Evolutionary conservation across 108 stramenopile genomes (phyloP).

Genomic region (Seminavis robusta): DNA sequence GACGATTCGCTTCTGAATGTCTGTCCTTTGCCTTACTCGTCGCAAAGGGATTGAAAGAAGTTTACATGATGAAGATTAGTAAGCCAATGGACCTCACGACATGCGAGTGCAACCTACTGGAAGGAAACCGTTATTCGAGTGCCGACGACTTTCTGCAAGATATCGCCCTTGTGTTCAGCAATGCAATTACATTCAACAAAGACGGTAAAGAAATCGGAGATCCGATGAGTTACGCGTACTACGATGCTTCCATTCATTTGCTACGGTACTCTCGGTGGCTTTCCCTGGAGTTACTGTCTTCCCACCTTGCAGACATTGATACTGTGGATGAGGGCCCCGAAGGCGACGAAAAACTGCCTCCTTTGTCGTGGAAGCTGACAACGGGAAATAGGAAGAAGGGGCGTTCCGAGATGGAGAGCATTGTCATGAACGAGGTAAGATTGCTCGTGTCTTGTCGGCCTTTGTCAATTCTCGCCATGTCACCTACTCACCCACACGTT

Average conservation of each 20-base stretch:
- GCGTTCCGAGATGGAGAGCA: slow-evolving; percentile 75
- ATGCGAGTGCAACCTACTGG: slow-evolving; percentile 71
- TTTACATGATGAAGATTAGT: slow-evolving; percentile 62
- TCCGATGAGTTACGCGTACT: slow-evolving; percentile 80
- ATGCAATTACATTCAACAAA: slow-evolving; percentile 80
- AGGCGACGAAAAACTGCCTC: slow-evolving; percentile 35
- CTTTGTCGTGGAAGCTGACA: slow-evolving; percentile 71
- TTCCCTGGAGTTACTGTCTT: slow-evolving; percentile 63
- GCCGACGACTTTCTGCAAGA: slow-evolving; percentile 79
- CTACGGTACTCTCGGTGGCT: slow-evolving; percentile 82
- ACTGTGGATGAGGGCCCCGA: slow-evolving; percentile 24
- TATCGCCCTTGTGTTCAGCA: slow-evolving; percentile 76
- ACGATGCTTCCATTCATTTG: slow-evolving; percentile 81
- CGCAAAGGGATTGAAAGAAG: slow-evolving; percentile 55
- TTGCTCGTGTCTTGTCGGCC: no score
- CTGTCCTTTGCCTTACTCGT: not conserved
- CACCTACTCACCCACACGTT: no score
- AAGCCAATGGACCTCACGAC: slow-evolving; percentile 91
- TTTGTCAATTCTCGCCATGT: no score
- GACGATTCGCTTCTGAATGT: not conserved
- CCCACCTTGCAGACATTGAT: slow-evolving; percentile 31
- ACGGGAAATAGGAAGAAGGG: slow-evolving; percentile 58
- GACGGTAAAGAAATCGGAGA: slow-evolving; percentile 81
- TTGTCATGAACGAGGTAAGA: slow-evolving; percentile 75
- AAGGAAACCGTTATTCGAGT: slow-evolving; percentile 44